A percentile compares a stretch with the other conserved stretches of the same genome.
phyloP scores from a whole-genome alignment of 2,329 filamentous ascomycete species.

The Cytospora paraplurivora region DNA sequence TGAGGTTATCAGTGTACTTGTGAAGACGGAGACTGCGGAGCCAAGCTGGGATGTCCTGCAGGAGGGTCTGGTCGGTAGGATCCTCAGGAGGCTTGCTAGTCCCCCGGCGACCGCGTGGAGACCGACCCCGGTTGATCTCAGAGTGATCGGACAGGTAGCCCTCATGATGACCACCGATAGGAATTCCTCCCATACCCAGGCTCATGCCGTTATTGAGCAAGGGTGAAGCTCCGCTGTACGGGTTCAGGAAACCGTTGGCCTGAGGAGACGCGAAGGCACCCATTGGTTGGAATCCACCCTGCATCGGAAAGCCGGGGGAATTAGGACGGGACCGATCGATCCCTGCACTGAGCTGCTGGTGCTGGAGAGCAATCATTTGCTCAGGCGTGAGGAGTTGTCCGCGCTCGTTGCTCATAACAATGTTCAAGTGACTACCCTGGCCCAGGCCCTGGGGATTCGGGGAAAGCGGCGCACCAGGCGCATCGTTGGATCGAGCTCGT shows the following conservation, averaged over 20 bases:
- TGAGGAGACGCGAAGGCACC: conserved; percentile 83
- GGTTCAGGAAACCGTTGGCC: conserved; percentile 90
- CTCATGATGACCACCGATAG: conserved; percentile 69
- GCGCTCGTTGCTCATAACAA: conserved; percentile 93
- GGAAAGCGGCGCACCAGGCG: conserved; percentile 62
- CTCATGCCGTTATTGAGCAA: conserved; percentile 71
- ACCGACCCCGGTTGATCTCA: conserved; percentile 86
- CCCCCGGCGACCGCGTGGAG: conserved; percentile 86
- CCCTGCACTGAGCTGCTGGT: conserved; percentile 52
- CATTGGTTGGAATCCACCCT: conserved; percentile 57
- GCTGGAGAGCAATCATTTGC: conserved; percentile 79
- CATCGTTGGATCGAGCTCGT: conserved; percentile 85
- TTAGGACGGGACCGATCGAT: conserved; percentile 81
- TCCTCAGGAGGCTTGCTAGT: conserved; percentile 98
- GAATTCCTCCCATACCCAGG: conserved; percentile 72
- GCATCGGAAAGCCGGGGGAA: conserved; percentile 75
- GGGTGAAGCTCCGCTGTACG: conserved; percentile 77
- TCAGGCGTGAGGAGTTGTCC: conserved; percentile 85
- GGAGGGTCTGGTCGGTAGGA: conserved; percentile 83
- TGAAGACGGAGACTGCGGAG: conserved; percentile 90
- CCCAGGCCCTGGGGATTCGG: conserved; percentile 64
- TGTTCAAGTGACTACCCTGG: conserved; percentile 59
- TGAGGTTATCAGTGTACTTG: conserved; percentile 98
- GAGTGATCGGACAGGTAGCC: conserved; percentile 94
- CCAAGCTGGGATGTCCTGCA: conserved; percentile 97